Evolutionary conservation across 768 basidiomycete genomes (phyloP).

Genomic region (Trichaptum fuscoviolaceum): DNA sequence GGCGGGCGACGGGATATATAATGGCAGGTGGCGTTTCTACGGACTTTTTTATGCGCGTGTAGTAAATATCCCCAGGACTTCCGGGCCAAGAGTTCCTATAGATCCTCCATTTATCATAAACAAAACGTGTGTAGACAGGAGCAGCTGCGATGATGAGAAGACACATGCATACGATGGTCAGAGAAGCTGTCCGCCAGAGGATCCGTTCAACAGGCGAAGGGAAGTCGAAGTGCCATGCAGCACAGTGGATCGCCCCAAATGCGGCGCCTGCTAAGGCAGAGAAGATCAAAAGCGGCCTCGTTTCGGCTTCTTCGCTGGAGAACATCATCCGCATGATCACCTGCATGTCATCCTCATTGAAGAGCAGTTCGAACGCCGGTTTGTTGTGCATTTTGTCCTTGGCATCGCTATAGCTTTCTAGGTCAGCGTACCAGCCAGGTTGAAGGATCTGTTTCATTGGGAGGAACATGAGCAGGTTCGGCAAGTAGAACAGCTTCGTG

Average conservation of each 20-base stretch:
- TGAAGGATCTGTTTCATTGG: background rate
- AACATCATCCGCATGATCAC: background rate
- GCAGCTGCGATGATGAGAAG: too few species aligned
- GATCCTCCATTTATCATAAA: too few species aligned
- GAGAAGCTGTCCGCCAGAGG: background rate
- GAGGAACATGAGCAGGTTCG: background rate
- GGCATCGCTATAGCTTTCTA: background rate
- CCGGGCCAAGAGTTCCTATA: too few species aligned
- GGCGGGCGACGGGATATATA: background rate
- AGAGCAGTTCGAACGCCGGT: background rate
- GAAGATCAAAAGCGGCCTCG: background rate
- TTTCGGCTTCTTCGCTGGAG: background rate
- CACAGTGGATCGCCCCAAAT: slow-evolving; percentile 4
- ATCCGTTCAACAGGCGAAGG: background rate
- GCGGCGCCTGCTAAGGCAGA: background rate
- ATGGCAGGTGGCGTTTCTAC: background rate
- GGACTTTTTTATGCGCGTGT: background rate
- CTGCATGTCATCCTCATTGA: background rate
- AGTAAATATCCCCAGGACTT: too few species aligned
- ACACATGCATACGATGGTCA: background rate
- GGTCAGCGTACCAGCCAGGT: too few species aligned
- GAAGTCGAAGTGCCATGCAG: background rate
- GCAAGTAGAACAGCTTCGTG: background rate
- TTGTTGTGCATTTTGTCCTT: background rate
- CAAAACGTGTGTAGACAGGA: too few species aligned